Evolutionary conservation across 352 stramenopile species (phyloP).

Genomic region (Globisporangium emineosum): DNA sequence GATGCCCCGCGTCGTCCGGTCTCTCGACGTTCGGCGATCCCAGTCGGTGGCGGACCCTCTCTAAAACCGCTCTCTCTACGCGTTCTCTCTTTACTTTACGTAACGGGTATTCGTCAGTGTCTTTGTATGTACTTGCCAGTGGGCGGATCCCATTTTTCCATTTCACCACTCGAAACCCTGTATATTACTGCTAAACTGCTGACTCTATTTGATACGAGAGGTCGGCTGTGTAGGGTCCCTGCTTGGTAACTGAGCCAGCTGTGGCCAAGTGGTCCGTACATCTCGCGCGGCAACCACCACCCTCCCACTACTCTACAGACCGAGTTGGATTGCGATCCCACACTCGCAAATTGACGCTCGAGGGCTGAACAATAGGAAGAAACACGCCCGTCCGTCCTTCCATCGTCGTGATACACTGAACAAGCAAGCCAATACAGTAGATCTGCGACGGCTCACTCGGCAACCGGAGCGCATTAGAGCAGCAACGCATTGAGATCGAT

Average conservation of each 20-base stretch:
- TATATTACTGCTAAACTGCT: background rate
- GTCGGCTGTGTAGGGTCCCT: background rate
- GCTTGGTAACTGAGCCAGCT: slow-evolving; percentile 9
- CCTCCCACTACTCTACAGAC: background rate
- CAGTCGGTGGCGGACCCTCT: background rate
- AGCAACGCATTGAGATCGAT: background rate
- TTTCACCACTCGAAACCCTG: slow-evolving; percentile 10
- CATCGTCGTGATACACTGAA: too few relatives aligned
- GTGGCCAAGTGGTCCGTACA: background rate
- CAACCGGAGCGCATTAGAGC: background rate
- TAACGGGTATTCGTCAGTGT: background rate
- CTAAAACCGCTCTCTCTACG: background rate
- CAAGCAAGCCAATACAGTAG: background rate
- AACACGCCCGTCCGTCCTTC: too few relatives aligned
- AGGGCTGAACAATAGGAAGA: background rate
- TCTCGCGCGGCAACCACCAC: slow-evolving; percentile 1
- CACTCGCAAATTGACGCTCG: background rate
- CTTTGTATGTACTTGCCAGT: background rate
- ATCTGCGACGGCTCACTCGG: background rate
- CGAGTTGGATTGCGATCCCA: background rate
- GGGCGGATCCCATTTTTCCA: background rate
- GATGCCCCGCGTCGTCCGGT: slow-evolving; percentile 1
- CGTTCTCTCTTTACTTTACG: background rate
- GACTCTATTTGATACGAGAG: background rate
- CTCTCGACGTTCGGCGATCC: slow-evolving; percentile 1